Conservation (phyloP, 2,329 filamentous ascomycete genomes). For the Fusarium fujikuroi region DNA sequence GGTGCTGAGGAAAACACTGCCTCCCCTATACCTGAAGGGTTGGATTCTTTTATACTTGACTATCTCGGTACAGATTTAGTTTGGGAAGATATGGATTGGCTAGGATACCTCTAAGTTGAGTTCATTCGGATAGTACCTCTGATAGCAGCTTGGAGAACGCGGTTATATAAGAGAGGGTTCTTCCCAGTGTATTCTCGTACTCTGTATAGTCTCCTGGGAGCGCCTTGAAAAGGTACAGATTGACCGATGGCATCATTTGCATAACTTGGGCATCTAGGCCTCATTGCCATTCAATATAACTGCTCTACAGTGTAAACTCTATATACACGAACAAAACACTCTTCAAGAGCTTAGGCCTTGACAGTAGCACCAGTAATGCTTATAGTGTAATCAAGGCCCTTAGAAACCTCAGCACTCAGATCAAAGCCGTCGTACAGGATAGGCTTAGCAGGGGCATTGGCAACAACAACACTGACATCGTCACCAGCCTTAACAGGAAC, state of each 20-base stretch:
- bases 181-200: fast-evolving
- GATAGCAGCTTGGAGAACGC: fast-evolving
- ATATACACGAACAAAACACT: constrained; percentile 13
- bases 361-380: constrained; percentile 48
- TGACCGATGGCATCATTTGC: fast-evolving
- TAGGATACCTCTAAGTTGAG: neutral
- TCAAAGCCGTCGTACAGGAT: constrained; percentile 58
- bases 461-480: constrained; percentile 58
- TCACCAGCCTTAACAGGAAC: constrained; percentile 52
- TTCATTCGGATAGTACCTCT: fast-evolving
- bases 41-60: neutral
- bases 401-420: constrained; percentile 50
- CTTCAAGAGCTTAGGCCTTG: neutral
- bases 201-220: neutral
- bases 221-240: fast-evolving
- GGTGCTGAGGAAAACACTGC: neutral
- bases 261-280: neutral
- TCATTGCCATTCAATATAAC: neutral
- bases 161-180: fast-evolving
- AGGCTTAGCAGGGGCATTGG: constrained; percentile 57
- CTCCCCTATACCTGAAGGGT: neutral
- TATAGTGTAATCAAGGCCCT: constrained; percentile 54
- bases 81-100: neutral
- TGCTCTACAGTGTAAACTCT: neutral
- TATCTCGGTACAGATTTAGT: neutral